Evolutionary conservation across 2,329 filamentous ascomycete genomes (phyloP).

Genomic region (Phoma sp.): DNA sequence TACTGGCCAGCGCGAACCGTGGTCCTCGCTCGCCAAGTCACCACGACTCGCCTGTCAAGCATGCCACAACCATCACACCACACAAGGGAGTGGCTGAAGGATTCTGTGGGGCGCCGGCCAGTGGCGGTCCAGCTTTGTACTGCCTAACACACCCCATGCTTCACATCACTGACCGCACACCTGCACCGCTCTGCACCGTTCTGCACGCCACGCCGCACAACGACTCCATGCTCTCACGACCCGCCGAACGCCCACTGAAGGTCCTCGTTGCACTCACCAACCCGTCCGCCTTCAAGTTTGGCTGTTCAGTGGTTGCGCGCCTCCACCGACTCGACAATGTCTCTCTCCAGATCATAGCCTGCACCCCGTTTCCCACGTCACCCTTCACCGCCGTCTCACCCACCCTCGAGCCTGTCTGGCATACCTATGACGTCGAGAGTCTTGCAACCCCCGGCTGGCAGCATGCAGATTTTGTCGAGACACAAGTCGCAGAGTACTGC

Average conservation of each 20-base stretch:
- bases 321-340: conserved; percentile 73
- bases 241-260: conserved; percentile 39
- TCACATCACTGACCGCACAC: conserved; percentile 11
- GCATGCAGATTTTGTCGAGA: conserved; percentile 45
- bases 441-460: conserved; percentile 29
- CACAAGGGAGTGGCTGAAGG: conserved; percentile 4
- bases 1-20: not conserved
- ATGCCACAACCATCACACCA: conserved; percentile 1
- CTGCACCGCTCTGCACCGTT: not conserved
- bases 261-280: conserved; percentile 72
- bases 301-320: conserved; percentile 69
- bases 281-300: conserved; percentile 68
- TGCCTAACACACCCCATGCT: conserved; percentile 16
- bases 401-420: conserved; percentile 40
- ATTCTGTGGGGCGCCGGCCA: conserved; percentile 26
- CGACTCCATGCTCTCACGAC: conserved; percentile 30
- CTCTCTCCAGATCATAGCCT: conserved; percentile 46
- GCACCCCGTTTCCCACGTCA: conserved; percentile 33
- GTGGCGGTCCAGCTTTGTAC: conserved; percentile 24
- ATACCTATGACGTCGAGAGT: conserved; percentile 35
- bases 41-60: conserved; percentile 1
- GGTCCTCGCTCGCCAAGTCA: not conserved
- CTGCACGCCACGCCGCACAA: not conserved
- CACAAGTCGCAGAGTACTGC: conserved; percentile 72
- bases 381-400: conserved; percentile 30